Conservation (phyloP, 2,329 filamentous ascomycete genomes). For the Colletotrichum sp. region DNA sequence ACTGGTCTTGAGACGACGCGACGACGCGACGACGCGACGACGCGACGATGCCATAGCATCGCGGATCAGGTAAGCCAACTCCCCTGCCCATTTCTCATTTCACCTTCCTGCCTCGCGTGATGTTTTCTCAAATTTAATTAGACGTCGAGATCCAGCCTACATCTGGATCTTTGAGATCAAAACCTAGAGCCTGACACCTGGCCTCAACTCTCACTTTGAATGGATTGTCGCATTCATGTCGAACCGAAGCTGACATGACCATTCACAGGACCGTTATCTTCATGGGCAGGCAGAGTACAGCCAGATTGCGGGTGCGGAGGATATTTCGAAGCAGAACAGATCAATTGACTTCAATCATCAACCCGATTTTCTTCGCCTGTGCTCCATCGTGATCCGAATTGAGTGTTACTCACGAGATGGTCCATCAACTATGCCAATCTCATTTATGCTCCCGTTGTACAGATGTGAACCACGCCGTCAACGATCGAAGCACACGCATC, state of each 20-base stretch:
- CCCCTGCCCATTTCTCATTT: fast-evolving
- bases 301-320: not conserved
- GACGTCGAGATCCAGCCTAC: not conserved
- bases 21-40: too few relatives aligned
- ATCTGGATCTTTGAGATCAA: not conserved
- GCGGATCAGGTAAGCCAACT: not conserved
- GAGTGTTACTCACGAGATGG: not conserved
- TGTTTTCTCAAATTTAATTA: not conserved
- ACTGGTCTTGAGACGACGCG: too few relatives aligned
- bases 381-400: not conserved
- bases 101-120: not conserved
- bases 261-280: not conserved
- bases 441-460: not conserved
- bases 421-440: not conserved
- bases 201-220: not conserved
- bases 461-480: not conserved
- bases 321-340: not conserved
- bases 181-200: not conserved
- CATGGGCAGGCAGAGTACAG: fast-evolving
- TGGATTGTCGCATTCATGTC: not conserved
- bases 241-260: not conserved
- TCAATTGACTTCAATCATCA: not conserved
- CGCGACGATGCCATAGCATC: too few relatives aligned
- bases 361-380: not conserved
- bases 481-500: not conserved